Evolutionary conservation across 179 eudicot genomes (phyloP), one percentile per base, ranked within the genome.

Genomic region (Beta lomatogona): DNA sequence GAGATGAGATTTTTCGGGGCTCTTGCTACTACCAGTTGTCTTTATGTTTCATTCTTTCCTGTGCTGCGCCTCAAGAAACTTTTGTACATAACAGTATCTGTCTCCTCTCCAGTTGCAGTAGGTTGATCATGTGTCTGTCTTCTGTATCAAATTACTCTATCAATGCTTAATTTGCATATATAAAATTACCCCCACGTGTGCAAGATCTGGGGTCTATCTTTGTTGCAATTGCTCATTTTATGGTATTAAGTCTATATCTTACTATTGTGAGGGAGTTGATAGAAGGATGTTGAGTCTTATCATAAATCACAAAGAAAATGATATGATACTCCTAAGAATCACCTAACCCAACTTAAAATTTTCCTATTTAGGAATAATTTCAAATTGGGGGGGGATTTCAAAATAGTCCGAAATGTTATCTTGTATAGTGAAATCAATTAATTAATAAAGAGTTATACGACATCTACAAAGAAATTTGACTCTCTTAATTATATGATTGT

Each of bases 51-150:
- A n/a, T 15, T 59, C 31, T 16, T 36, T 21, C 60, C 19, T 65
- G 8, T 25, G 60, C 82, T 54, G 66, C 65, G 31, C 28, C 22
- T 48, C 63, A 58, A 31, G 61, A 18, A 36, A 73, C 81, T 71
- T 15, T 21, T 84, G 83, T 84, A 81, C 45, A 81, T 77, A 77
- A 57, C 19, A 31, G 36, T 72, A 73, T 63, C 46, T 79, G 41
- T 54, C 21, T 64, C 61, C 60, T 72, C n/a, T 65, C 16, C 50
- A 77, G 85, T 52, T 76, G 76, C 80, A 66, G 73, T 57, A 54
- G 59, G 44, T 41, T 71, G 66, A 78, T 75, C 77, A 75, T 57
- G 25, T 75, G 57, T 72, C 11, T 75, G 31, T 66, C 77, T 80
- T 65, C 67, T 80, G 79, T 77, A 80, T 76, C 75, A 36, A 75